These are phyloP conservation scores for Dictyostelium purpureum DNA, from an alignment of 78 protist genomes.

Conservation along the genomic window DNA sequence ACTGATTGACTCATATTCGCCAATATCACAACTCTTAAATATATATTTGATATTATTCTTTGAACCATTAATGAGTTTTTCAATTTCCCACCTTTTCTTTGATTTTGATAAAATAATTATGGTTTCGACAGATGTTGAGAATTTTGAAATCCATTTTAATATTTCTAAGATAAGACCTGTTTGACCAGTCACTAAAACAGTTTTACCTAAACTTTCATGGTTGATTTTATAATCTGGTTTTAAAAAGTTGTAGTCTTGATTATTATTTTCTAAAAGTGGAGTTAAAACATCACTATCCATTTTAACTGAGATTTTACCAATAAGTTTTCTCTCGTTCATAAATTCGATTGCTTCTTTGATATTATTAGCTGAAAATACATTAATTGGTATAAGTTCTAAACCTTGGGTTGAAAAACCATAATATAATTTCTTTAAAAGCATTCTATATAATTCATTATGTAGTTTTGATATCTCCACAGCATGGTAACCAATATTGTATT, in stretches of 20 bases:
- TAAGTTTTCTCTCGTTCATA: not conserved
- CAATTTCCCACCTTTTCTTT: constrained; percentile 31
- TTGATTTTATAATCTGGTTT: not conserved
- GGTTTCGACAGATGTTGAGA: not conserved
- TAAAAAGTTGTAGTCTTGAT: not conserved
- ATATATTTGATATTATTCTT: not conserved
- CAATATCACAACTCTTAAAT: constrained; percentile 7
- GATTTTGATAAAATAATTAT: constrained; percentile 24
- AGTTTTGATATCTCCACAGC: not conserved
- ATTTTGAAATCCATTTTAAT: not conserved
- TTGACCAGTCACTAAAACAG: not conserved
- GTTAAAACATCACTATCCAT: not conserved
- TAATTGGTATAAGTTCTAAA: not conserved
- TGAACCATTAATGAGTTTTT: not conserved
- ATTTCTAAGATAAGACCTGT: not conserved
- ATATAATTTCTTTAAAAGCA: not conserved
- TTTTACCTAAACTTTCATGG: not conserved
- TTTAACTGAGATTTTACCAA: constrained; percentile 25
- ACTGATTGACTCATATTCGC: not conserved
- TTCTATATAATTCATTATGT: not conserved
- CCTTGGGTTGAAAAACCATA: not conserved
- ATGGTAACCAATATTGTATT: not conserved
- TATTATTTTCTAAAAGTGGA: not conserved
- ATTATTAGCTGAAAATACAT: not conserved
- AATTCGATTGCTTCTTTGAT: constrained; percentile 1